Conservation (phyloP, 2,329 filamentous ascomycete genomes). For the Paraconiothyrium brasiliense region DNA sequence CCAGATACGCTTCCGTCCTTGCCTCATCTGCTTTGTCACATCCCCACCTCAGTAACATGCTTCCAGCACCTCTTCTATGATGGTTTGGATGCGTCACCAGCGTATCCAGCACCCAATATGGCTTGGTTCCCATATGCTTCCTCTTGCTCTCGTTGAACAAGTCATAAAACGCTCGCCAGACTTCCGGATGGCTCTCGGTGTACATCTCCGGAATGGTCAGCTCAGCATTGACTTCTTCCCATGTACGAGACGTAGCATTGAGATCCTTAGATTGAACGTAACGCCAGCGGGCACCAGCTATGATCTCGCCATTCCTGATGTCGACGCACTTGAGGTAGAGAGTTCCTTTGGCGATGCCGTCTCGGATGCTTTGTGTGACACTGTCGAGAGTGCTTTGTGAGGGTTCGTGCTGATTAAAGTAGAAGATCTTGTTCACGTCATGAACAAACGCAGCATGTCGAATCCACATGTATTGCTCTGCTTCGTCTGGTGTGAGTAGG, state of each 20-base stretch:
- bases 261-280: constrained; percentile 31
- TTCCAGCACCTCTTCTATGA: constrained; percentile 43
- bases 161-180: constrained; percentile 32
- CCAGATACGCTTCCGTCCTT: constrained; percentile 43
- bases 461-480: constrained; percentile 41
- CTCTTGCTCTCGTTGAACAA: constrained; percentile 37
- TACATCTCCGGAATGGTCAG: constrained; percentile 36
- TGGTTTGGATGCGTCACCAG: constrained; percentile 44
- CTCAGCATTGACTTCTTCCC: constrained; percentile 40
- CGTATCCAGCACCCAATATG: constrained; percentile 43
- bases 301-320: constrained; percentile 32
- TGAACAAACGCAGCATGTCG: constrained; percentile 42
- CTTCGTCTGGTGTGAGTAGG: constrained; percentile 38
- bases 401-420: constrained; percentile 35
- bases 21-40: constrained; percentile 42
- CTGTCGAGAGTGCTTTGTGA: constrained; percentile 35
- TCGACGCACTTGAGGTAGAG: constrained; percentile 44
- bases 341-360: constrained; percentile 36
- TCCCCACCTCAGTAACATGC: constrained; percentile 44
- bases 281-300: constrained; percentile 44
- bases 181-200: constrained; percentile 36
- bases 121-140: constrained; percentile 31
- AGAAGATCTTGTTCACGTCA: constrained; percentile 47
- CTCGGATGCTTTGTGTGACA: constrained; percentile 32
- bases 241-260: constrained; percentile 28